These are phyloP conservation scores for Jasminum sambac DNA, from an alignment of 257 asterid genomes.

Conservation along the genomic window DNA sequence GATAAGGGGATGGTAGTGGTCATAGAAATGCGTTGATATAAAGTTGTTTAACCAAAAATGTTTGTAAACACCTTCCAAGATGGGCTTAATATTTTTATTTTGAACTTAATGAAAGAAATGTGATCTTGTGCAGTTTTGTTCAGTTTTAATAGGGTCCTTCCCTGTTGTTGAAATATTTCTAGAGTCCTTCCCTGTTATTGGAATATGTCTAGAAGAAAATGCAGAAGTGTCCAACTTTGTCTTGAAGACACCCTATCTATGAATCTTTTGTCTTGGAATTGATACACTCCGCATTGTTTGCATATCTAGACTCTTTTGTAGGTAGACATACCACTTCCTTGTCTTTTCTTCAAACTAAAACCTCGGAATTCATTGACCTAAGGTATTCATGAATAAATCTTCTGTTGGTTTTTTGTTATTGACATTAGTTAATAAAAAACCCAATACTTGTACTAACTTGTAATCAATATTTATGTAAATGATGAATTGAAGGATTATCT, in stretches of 20 bases:
- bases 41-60: too few relatives aligned
- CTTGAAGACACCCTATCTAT: neutral
- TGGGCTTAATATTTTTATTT: slow-evolving; percentile 1
- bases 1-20: too few relatives aligned
- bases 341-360: neutral
- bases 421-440: neutral
- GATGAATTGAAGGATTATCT: neutral
- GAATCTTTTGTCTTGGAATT: neutral
- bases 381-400: neutral
- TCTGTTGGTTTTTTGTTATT: neutral
- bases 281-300: neutral
- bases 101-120: slow-evolving; percentile 10
- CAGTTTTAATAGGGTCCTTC: neutral
- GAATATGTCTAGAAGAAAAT: slow-evolving; percentile 8
- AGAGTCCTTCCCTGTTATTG: slow-evolving; percentile 11
- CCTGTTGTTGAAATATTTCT: slow-evolving; percentile 4
- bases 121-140: neutral
- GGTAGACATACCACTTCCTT: neutral
- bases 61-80: too few relatives aligned
- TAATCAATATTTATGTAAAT: neutral
- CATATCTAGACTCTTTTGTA: neutral
- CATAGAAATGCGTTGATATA: too few relatives aligned
- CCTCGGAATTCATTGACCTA: neutral
- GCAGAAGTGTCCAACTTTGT: neutral
- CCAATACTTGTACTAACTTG: neutral